Percentiles rank a stretch among this genome's conserved stretches.
These are phyloP conservation scores for Trametes versicolor DNA, from an alignment of 1,284 basidiomycete species.

Conservation along the genomic window DNA sequence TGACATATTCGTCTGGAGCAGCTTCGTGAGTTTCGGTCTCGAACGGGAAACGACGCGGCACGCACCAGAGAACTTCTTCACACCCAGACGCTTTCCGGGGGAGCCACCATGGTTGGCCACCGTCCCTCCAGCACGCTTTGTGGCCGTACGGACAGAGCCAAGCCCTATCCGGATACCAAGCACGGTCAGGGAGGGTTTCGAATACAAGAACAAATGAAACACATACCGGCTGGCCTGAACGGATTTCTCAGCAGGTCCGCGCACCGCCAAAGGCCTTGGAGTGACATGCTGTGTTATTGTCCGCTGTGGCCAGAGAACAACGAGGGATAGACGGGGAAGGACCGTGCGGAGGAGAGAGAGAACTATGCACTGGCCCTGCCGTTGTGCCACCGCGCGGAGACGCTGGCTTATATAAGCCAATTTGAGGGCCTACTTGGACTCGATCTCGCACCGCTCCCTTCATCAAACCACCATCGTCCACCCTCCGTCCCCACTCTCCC, in stretches of 20 bases:
- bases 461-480: slow-evolving; percentile 32
- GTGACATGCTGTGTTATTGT: slow-evolving; percentile 27
- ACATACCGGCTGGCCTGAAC: slow-evolving; percentile 29
- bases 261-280: slow-evolving; percentile 30
- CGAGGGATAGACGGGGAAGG: neutral
- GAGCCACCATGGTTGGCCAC: slow-evolving; percentile 92
- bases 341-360: neutral
- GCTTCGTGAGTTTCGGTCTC: slow-evolving; percentile 10
- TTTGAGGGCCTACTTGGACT: slow-evolving; percentile 20
- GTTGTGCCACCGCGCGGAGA: slow-evolving; percentile 47
- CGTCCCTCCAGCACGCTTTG: slow-evolving; percentile 93
- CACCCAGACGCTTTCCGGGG: slow-evolving; percentile 88
- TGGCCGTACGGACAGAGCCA: slow-evolving; percentile 88
- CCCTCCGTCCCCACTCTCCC: slow-evolving; percentile 18
- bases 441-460: slow-evolving; percentile 32
- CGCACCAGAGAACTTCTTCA: slow-evolving; percentile 94
- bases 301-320: neutral
- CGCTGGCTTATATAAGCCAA: slow-evolving; percentile 27
- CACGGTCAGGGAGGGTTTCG: slow-evolving; percentile 14
- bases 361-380: neutral
- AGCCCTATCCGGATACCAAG: slow-evolving; percentile 39
- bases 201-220: slow-evolving; percentile 23
- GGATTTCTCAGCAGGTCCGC: slow-evolving; percentile 28
- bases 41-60: slow-evolving; percentile 22
- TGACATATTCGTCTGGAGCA: slow-evolving; percentile 82